Base-by-base conservation (phyloP, 257 asterid genomes). In the Petunia secreta region DNA sequence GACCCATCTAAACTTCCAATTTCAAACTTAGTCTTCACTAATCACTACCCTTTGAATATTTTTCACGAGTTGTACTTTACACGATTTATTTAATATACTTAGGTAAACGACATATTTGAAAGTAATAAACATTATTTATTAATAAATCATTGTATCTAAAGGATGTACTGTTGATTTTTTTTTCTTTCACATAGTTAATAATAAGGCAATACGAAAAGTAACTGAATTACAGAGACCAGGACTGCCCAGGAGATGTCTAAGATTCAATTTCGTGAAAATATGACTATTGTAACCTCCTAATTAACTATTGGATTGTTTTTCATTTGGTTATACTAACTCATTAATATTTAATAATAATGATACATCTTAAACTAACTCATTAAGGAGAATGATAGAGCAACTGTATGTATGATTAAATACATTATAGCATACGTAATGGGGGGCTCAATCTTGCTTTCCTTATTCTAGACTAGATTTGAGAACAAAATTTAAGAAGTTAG, bases 1-100 rank as follows among this genome's bases (percentile, higher is more conserved):
- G 78, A 73, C 81, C 53, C 80, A 79, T 78, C 86, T 69, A 78
- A 75, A 74, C n/a, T 77, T 77, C 74, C 77, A 66, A 63, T 75
- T 81, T 81, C 71, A 80, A 78, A 50, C 58, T 69, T 69, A 25
- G 77, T 69, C 59, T 68, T 44, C 77, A 25, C 68, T 82, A 83
- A 60, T 44, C 77, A 25, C 68, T 82, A 83, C 65, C 53, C 46
- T 81, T 38, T 44, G 38, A 52, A 63, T 38, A 78, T 85, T 66
- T 37, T 48, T 83, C 83, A 80, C 76, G 63, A 78, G 64, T 16
- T 50, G 44, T 25, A 79, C 71, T n/a, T 48, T 1, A 48, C 44
- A 3, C 5, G 6, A 2, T 78, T 16, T 77, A 2, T 40, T 9
- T 46, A 38, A 69, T 16, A 40, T 37, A 43, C 14, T 16, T 44